phyloP scores from a whole-genome alignment of 192 early-diverging fungal species.

The Coemansia sp. region DNA sequence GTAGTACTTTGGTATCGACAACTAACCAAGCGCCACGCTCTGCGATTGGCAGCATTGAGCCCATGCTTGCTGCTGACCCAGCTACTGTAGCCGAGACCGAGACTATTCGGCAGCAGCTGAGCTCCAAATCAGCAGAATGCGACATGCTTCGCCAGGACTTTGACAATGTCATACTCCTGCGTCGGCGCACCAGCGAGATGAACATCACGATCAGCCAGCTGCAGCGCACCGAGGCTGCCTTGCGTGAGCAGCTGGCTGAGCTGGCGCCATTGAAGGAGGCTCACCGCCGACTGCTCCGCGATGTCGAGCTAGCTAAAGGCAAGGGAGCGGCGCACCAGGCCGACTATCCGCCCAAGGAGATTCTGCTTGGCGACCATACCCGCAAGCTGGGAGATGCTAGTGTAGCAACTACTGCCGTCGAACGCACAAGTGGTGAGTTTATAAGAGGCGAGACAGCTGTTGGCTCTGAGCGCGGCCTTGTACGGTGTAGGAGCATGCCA shows the following conservation, averaged over 20 bases:
- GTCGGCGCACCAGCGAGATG: neutral
- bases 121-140: conserved; percentile 6
- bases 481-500: conserved; percentile 17
- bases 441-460: neutral
- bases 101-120: conserved; percentile 9
- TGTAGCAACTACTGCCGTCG: conserved; percentile 19
- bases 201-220: neutral
- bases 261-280: conserved; percentile 11
- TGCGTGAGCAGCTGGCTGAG: conserved; percentile 21
- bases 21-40: neutral
- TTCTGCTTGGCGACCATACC: conserved; percentile 15
- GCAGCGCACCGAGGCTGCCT: conserved; percentile 1
- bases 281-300: conserved; percentile 1
- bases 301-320: conserved; percentile 8
- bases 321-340: neutral
- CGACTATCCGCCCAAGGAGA: neutral
- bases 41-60: conserved; percentile 40
- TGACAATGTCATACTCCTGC: neutral
- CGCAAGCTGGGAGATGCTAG: conserved; percentile 27
- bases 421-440: neutral
- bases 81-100: neutral
- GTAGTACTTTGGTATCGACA: neutral
- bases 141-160: conserved; percentile 1
- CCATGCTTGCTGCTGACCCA: neutral
- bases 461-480: neutral